Evolutionary conservation across 257 asterid genomes (phyloP).

Genomic region (Lycium ferocissimum): DNA sequence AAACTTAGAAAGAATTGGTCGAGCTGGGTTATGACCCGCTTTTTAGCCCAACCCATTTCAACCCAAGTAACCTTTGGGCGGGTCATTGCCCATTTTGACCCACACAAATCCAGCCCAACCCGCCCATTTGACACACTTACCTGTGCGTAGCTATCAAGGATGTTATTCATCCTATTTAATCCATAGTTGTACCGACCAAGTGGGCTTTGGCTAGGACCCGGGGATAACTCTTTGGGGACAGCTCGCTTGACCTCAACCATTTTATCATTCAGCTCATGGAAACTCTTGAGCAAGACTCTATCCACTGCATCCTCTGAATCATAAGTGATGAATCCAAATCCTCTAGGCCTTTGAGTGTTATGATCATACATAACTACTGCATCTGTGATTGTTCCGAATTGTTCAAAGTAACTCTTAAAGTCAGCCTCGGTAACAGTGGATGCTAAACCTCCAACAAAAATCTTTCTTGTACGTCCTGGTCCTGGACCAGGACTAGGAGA

Average conservation of each 20-base stretch:
- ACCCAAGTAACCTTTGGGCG: too few relatives aligned
- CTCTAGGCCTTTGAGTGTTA: conserved; percentile 49
- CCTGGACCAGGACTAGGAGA: conserved; percentile 37
- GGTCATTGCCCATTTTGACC: too few relatives aligned
- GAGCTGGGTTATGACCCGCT: too few relatives aligned
- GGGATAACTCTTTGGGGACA: conserved; percentile 40
- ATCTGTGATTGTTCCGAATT: conserved; percentile 34
- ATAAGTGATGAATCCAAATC: conserved; percentile 31
- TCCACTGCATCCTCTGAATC: conserved; percentile 32
- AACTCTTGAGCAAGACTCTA: conserved; percentile 24
- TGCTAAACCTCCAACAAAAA: conserved; percentile 40
- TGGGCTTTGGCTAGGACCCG: conserved; percentile 38
- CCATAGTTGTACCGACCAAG: conserved; percentile 38
- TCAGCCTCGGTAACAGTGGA: conserved; percentile 36
- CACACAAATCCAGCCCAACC: too few relatives aligned
- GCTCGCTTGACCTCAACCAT: conserved; percentile 37
- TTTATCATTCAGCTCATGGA: conserved; percentile 29
- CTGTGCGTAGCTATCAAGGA: conserved; percentile 49
- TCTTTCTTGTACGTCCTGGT: conserved; percentile 37
- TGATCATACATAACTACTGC: conserved; percentile 43
- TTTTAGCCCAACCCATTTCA: too few relatives aligned
- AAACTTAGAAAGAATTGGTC: too few relatives aligned
- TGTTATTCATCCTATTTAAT: conserved; percentile 36
- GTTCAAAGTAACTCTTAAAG: conserved; percentile 31
- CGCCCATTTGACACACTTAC: conserved; percentile 7